Base-by-base conservation (phyloP, 75 land plant genomes). In the Selaginella moellendorffii region DNA sequence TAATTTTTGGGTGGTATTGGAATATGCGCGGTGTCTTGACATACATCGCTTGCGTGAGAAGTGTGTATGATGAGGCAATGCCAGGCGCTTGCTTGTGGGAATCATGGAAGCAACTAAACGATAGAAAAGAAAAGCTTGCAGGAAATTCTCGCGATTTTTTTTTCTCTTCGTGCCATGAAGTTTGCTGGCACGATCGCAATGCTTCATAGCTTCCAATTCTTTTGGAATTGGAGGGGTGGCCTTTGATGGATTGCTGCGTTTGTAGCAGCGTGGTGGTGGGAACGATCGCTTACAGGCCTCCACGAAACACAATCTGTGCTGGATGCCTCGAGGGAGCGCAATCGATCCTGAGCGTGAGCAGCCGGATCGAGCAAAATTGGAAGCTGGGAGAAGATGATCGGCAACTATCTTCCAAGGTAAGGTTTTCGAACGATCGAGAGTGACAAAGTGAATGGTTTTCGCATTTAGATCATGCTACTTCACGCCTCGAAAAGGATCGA, bases 321-420 rank as follows among this genome's bases (percentile, higher is more conserved):
- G 71, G 80, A 20, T 87, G 88, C 71, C 81, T 79, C 56, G 91
- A 87, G 46, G 85, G 85, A 62, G 91, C 88, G 2, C 72, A 30
- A 31, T 53, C 52, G 23, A 72, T 74, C 21, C 30, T 74, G 26
- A 54, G 65, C 29, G 63, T 74, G 29, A 52, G 68, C 28, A 26
- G 67, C 23, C 54, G 72, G 53, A 53, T 74, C 29, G 76, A 74
- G 67, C 60, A 56, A 21, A 65, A 42, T 31, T 63, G 71, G 68
- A 61, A 56, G 12, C 52, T 54, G 21, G 64, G 59, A 26, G 68
- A 72, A 19, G 26, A 31, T 12, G 20, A 24, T 21, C 63, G 72
- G 21, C 63, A 64, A 53, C 12, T 52, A 18, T 64, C 24, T 27
- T 52, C 28, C 10, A 14, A 9, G 23, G 68, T 51, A 66, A 66